Conservation (phyloP, 2,329 filamentous ascomycete species). For the Clarireedia monteithiana region DNA sequence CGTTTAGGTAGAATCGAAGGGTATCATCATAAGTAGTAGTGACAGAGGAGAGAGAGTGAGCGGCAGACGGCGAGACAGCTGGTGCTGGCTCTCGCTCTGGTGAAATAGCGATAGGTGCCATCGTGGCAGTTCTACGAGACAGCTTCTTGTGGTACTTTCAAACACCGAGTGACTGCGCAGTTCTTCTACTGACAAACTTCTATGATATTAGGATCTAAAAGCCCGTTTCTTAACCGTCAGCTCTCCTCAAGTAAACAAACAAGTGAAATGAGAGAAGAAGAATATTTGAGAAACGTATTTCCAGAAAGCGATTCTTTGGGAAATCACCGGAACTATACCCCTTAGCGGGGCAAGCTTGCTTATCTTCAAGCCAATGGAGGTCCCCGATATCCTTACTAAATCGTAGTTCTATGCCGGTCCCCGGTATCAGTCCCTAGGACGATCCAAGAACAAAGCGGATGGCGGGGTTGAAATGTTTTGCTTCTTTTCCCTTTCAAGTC, state of each 20-base stretch:
- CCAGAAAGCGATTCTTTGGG: background rate
- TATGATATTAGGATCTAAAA: too few species aligned
- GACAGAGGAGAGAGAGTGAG: conserved; percentile 46
- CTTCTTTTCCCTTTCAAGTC: too few species aligned
- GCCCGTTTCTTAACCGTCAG: background rate
- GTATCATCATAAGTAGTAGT: conserved; percentile 80
- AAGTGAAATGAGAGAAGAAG: background rate
- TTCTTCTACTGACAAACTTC: too few species aligned
- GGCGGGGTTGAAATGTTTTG: conserved; percentile 4
- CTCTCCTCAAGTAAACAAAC: background rate
- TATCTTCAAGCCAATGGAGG: conserved; percentile 6
- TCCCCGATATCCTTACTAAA: conserved; percentile 4
- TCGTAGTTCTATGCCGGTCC: background rate
- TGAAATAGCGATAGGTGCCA: conserved; percentile 50
- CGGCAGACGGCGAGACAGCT: conserved; percentile 20
- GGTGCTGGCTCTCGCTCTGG: conserved; percentile 40
- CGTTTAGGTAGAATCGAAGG: conserved; percentile 88
- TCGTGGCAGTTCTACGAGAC: conserved; percentile 23
- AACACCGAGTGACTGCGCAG: too few species aligned
- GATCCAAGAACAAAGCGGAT: background rate
- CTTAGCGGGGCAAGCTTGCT: conserved; percentile 6
- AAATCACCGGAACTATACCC: background rate
- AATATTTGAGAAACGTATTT: too few species aligned
- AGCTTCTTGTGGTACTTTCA: too few species aligned
- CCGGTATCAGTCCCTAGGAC: background rate